Conservation (phyloP, 2,329 filamentous ascomycete species). For the Arthrinium phaeospermum region DNA sequence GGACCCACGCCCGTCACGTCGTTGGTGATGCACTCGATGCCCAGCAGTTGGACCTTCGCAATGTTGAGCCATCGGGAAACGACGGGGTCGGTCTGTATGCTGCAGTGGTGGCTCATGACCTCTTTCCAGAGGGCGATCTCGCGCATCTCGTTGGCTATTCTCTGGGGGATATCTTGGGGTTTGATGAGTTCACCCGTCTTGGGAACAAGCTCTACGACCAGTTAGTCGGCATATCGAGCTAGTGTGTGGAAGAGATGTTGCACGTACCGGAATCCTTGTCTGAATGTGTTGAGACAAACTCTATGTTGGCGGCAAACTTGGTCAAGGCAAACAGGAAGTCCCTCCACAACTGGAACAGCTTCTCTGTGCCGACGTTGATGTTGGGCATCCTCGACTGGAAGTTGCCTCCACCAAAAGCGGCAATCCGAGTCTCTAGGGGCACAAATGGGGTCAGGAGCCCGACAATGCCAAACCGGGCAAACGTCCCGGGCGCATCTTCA, state of each 20-base stretch:
- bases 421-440: neutral
- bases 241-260: neutral
- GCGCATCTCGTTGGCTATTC: neutral
- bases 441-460: neutral
- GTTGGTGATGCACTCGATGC: neutral
- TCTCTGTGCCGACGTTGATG: neutral
- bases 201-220: neutral
- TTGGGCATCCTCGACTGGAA: neutral
- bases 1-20: neutral
- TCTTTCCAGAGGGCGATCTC: neutral
- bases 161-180: neutral
- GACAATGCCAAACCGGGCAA: neutral
- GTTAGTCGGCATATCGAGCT: too few species aligned
- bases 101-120: neutral
- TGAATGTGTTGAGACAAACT: neutral
- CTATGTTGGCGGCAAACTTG: neutral
- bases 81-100: neutral
- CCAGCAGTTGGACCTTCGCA: neutral
- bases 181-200: neutral
- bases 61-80: neutral
- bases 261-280: neutral
- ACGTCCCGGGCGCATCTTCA: slow-evolving; percentile 1
- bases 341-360: neutral
- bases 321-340: neutral
- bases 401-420: neutral